Percentiles rank a stretch among this genome's conserved stretches.
Evolutionary conservation across 495 filamentous ascomycete species (phyloP).

Genomic region (Glarea lozoyensis): DNA sequence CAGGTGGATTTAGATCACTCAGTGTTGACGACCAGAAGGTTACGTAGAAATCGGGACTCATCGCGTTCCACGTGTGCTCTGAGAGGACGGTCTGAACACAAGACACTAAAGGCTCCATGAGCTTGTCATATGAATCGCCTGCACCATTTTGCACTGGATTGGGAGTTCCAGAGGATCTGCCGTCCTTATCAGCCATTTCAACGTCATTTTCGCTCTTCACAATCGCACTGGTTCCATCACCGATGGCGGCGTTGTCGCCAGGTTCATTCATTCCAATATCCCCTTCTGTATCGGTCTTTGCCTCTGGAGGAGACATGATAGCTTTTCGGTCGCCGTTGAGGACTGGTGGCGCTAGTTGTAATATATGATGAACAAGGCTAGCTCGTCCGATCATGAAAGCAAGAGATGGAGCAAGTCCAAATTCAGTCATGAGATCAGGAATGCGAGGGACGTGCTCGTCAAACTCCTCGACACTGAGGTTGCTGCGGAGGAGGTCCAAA

Average conservation of each 20-base stretch:
- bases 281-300: slow-evolving; percentile 1
- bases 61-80: slow-evolving; percentile 49
- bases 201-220: slow-evolving; percentile 5
- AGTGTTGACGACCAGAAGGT: slow-evolving; percentile 90
- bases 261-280: slow-evolving; percentile 12
- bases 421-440: slow-evolving; percentile 62
- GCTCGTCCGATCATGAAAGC: slow-evolving; percentile 82
- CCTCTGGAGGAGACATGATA: background rate
- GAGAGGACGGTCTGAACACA: slow-evolving; percentile 55
- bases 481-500: slow-evolving; percentile 76
- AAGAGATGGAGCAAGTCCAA: slow-evolving; percentile 68
- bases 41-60: slow-evolving; percentile 73
- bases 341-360: slow-evolving; percentile 11
- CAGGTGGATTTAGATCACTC: slow-evolving; percentile 66
- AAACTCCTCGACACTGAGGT: slow-evolving; percentile 68
- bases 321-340: slow-evolving; percentile 6
- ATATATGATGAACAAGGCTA: slow-evolving; percentile 51
- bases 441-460: slow-evolving; percentile 73
- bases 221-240: background rate
- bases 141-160: slow-evolving; percentile 8
- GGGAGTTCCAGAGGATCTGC: slow-evolving; percentile 19
- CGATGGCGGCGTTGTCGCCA: background rate
- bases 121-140: slow-evolving; percentile 36
- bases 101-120: slow-evolving; percentile 67
- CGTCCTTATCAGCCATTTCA: slow-evolving; percentile 23